Percentiles rank a stretch among this genome's conserved stretches.
Conservation (phyloP, 108 stramenopile species). For the Conticribra weissflogii region DNA sequence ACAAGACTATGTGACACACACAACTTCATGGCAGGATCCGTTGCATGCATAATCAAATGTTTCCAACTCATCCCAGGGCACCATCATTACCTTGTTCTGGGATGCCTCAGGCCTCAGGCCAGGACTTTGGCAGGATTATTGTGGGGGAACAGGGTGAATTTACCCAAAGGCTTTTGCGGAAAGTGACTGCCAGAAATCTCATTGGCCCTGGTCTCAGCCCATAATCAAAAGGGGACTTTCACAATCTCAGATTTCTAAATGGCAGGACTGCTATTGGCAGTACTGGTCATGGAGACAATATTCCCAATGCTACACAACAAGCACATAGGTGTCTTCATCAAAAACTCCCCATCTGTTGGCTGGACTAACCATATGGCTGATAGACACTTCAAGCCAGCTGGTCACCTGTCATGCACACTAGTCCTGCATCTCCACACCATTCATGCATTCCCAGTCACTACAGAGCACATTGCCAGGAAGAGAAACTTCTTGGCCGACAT, state of each 20-base stretch:
- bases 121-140: slow-evolving; percentile 34
- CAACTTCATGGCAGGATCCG: not conserved
- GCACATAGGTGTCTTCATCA: slow-evolving; percentile 2
- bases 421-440: not conserved
- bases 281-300: not conserved
- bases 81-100: slow-evolving; percentile 11
- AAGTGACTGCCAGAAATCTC: slow-evolving; percentile 8
- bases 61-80: not conserved
- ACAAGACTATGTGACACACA: not conserved
- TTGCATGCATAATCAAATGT: not conserved
- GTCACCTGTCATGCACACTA: slow-evolving; percentile 1
- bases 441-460: not conserved
- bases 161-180: slow-evolving; percentile 7
- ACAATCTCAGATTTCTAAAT: slow-evolving; percentile 1
- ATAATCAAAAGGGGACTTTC: not conserved
- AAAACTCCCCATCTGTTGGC: not conserved
- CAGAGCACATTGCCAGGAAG: not conserved
- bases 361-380: not conserved
- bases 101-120: slow-evolving; percentile 20
- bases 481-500: slow-evolving; percentile 4
- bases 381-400: not conserved
- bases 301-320: not conserved
- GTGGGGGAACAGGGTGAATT: not conserved
- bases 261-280: slow-evolving; percentile 1
- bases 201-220: not conserved